Base-by-base conservation (phyloP, 2,329 filamentous ascomycete species). In the Purpureocillium takamizusanense region DNA sequence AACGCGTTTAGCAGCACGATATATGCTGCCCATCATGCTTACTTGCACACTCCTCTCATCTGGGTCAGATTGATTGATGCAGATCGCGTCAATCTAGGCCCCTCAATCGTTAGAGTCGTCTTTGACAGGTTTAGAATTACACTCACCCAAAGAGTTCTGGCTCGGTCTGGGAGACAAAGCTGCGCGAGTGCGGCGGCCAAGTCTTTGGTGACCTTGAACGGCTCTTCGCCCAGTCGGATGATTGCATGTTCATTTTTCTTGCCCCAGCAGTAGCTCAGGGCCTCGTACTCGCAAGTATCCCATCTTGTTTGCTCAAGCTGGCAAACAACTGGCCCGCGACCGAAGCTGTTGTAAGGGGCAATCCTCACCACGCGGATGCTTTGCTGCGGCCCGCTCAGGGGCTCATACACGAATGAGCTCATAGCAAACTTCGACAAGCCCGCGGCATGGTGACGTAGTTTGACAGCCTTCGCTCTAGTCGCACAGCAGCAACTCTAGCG, bases 21-120 rank as follows among this genome's bases (percentile, higher is more conserved):
- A 56, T 12, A 55, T 52, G 7, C 38, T 38, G 23, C 44, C 42
- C 53, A 55, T 56, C 34, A 48, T 42, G 15, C 46, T 39, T 6
- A 55, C 48, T 37, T 55, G 53, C 4, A 36, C 16, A 32, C 31
- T 44, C 37, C 51, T 55, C 35, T 55, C 51, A 5, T 37, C 39
- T 51, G n/a, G 54, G 10, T 25, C 21, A 25, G 21, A 5, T 25
- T 25, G 21, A 10, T 25, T 25, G 21, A 25, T 25, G 21, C 21
- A 25, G 10, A 25, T 10, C 5, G 21, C 21, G 21, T 25, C 21
- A 10, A 25, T 10, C 21, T 25, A 25, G n/a, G n/a, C n/a, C n/a
- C 21, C 5, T 5, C 21, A 25, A 10, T 10, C 5, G 10, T 25
- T 25, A 25, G 21, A 6, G 21, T 39, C 10, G 47, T 46, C n/a